Evolutionary conservation across 1,284 basidiomycete species (phyloP).

Genomic region (Leccinum pachyderme): DNA sequence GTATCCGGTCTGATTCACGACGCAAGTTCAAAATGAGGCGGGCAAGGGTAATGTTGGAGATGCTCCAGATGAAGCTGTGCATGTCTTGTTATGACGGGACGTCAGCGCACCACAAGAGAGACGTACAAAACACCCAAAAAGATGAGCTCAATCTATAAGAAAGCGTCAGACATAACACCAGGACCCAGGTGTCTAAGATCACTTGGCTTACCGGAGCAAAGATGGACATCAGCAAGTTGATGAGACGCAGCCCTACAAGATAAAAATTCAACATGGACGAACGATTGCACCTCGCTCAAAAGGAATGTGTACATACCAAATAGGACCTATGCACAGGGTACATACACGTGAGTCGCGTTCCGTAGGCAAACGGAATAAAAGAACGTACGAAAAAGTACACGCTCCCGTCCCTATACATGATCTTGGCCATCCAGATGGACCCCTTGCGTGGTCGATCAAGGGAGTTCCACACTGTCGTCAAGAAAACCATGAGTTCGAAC

Average conservation of each 20-base stretch:
- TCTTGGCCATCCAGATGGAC: constrained; percentile 22
- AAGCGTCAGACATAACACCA: neutral
- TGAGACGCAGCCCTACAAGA: constrained; percentile 28
- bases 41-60: constrained; percentile 37
- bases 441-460: constrained; percentile 31
- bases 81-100: neutral
- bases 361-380: neutral
- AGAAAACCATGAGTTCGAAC: constrained; percentile 40
- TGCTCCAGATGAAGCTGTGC: constrained; percentile 41
- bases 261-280: neutral
- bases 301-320: constrained; percentile 21
- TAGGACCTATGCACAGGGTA: constrained; percentile 16
- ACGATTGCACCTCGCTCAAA: neutral
- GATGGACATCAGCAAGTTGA: constrained; percentile 29
- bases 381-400: constrained; percentile 39
- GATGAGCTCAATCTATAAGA: constrained; percentile 23
- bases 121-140: constrained; percentile 33
- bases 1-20: constrained; percentile 10
- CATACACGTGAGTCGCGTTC: neutral
- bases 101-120: neutral
- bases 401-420: constrained; percentile 38
- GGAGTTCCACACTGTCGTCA: constrained; percentile 37
- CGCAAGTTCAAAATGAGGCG: constrained; percentile 40
- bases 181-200: neutral
- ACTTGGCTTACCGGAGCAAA: constrained; percentile 29